Base-by-base conservation (phyloP, 345 rosid species). In the Lenwebbia sp. region DNA sequence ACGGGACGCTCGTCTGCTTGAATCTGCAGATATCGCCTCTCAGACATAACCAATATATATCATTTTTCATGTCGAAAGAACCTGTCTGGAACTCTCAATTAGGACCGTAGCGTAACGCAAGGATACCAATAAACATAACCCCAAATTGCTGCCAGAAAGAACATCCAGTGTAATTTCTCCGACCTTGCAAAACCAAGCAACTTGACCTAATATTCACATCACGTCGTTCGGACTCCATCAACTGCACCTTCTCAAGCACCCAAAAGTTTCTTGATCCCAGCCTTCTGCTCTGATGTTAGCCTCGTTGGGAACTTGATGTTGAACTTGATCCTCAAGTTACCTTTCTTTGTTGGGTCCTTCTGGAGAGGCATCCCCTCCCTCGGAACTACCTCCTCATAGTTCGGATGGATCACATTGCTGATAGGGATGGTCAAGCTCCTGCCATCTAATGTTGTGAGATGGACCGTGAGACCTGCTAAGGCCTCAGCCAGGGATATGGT, bases 361-460 rank as follows among this genome's bases (percentile, higher is more conserved):
- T 94, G 95, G 13, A 90, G 87, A 3, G 99, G 99, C 99, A 96
- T 95, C 14, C 99, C 99, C 90, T 96, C 99, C 22, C 87, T 90
- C 0, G 91, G 94, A 83, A 96, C 96, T 78, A 94, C 92, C 88
- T 94, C 98, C 87, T 94, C 98, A 57, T 95, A 92, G 47, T 88
- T 86, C 13, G 99, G 98, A 86, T 92, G 92, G 60, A 96, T 92
- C 87, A 96, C 94, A 53, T 54, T 94, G 91, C 88, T 91, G 83
- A 96, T 83, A 0, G 98, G 92, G 82, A 94, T 89, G n/a, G 91
- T 89, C 82, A 96, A 52, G 70, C 53, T 94, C 87, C 98, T 91
- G 74, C 99, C 98, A 65, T 96, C 98, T 49, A 96, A 70, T 54
- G 94, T 90, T 13, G 92, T 91, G 82, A 95, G 88, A 70, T 90